Percentiles rank a stretch among this genome's conserved stretches.
Conservation (phyloP, 2,329 filamentous ascomycete genomes). For the Whalleya microplaca region DNA sequence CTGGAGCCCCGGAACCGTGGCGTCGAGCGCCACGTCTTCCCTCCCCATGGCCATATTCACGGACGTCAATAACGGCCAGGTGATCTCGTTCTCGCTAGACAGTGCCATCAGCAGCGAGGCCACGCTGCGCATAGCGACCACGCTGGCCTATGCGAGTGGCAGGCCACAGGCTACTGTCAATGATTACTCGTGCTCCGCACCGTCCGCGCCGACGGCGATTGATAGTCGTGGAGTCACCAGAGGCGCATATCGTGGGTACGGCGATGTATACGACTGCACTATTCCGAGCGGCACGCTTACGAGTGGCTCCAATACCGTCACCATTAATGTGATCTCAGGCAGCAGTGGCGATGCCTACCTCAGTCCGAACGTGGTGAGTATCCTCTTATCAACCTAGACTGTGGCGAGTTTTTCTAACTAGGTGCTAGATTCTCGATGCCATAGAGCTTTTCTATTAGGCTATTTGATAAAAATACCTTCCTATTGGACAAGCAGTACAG, state of each 20-base stretch:
- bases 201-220: slow-evolving; percentile 49
- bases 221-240: slow-evolving; percentile 61
- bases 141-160: slow-evolving; percentile 58
- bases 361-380: slow-evolving; percentile 50
- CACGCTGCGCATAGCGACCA: slow-evolving; percentile 60
- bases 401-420: slow-evolving; percentile 3
- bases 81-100: slow-evolving; percentile 46
- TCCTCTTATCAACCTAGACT: neutral
- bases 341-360: slow-evolving; percentile 51
- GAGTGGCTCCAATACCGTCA: slow-evolving; percentile 57
- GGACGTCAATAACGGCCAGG: slow-evolving; percentile 47
- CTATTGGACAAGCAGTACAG: no score
- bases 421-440: slow-evolving; percentile 32
- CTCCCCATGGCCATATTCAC: slow-evolving; percentile 64
- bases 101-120: slow-evolving; percentile 47
- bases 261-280: slow-evolving; percentile 58
- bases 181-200: slow-evolving; percentile 35
- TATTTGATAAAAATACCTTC: neutral
- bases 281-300: slow-evolving; percentile 55
- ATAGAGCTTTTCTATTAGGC: slow-evolving; percentile 36
- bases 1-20: slow-evolving; percentile 57
- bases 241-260: slow-evolving; percentile 60
- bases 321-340: slow-evolving; percentile 55
- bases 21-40: slow-evolving; percentile 47
- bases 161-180: slow-evolving; percentile 51